phyloP scores from a whole-genome alignment of 441 rosid species.

The Gossypium trilobum region DNA sequence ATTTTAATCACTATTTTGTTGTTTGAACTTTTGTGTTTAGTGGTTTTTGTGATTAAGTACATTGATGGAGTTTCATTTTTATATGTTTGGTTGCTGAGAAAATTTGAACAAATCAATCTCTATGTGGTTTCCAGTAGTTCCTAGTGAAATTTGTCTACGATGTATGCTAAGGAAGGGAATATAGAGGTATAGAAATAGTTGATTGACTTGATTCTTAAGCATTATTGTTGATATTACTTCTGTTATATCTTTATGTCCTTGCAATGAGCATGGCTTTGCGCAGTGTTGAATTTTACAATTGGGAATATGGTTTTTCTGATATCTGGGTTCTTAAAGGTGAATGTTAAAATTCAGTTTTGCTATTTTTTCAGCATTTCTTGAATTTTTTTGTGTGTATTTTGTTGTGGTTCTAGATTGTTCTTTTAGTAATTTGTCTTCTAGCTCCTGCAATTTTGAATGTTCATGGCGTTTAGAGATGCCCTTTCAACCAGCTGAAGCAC shows the following conservation, averaged over 20 bases:
- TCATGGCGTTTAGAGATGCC: neutral
- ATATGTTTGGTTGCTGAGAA: neutral
- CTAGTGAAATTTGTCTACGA: neutral
- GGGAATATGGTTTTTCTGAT: neutral
- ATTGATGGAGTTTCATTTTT: neutral
- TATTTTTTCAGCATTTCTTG: neutral
- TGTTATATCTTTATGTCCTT: neutral
- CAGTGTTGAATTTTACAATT: neutral
- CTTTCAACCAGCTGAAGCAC: slow-evolving; percentile 1
- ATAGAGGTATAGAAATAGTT: neutral
- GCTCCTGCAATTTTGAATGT: neutral
- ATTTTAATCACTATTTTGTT: neutral
- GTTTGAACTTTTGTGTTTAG: neutral
- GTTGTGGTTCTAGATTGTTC: neutral
- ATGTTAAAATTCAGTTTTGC: neutral
- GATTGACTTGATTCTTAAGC: neutral
- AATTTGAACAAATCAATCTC: neutral
- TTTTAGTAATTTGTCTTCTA: neutral
- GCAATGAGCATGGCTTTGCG: neutral
- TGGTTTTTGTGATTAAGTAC: neutral
- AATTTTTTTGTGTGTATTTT: neutral
- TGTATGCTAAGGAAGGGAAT: neutral
- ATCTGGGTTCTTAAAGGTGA: neutral
- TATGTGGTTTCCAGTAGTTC: neutral
- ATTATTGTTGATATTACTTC: neutral